Base-by-base conservation (phyloP, 2,329 filamentous ascomycete genomes). In the Fusarium tricinctum region DNA sequence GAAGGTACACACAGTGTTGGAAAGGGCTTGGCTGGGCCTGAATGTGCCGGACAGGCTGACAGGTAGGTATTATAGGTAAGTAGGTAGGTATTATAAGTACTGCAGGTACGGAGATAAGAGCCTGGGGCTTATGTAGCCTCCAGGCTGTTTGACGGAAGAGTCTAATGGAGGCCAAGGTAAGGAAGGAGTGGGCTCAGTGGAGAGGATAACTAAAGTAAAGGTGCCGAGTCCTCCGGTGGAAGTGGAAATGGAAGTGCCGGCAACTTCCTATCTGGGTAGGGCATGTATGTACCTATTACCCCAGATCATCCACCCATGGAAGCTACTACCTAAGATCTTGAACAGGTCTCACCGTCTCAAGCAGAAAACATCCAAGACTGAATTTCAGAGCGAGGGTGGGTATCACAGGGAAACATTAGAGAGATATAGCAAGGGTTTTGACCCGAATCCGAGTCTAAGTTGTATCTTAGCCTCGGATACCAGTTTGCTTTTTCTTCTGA, bases 211-310 rank as follows among this genome's bases (percentile, higher is more conserved):
- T 23, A 23, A 14, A 26, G n/a, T 35, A 39, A 57, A 46, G 40
- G 42, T 62, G 47, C 47, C 57, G 42, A 62, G 23, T 23, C 22
- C 57, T 42, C 42, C 43, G 38, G 58, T 57, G 39, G 58, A 58
- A 63, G 38, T 56, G 50, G 43, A 43, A 39, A 38, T 57, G 38
- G 58, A 58, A 63, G 39, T 57, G 50, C 50, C 60, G 51, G 44
- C 44, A 56, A 62, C 28, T 62, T 62, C 58, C 44, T 40, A 38
- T 38, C 35, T 38, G n/a, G 30, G 30, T 38, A 38, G 30, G 30
- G 14, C 30, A 33, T 6, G 14, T 15, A 33, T 33, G 42, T 22
- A 28, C 39, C 40, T 26, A 26, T 52, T 57, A 54, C 54, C 54
- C 54, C 48, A 62, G 59, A 62, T 49, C 51, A 57, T 44, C 44